These are phyloP conservation scores for Erigeron canadensis DNA, from an alignment of 129 eudicot species.

Conservation along the genomic window DNA sequence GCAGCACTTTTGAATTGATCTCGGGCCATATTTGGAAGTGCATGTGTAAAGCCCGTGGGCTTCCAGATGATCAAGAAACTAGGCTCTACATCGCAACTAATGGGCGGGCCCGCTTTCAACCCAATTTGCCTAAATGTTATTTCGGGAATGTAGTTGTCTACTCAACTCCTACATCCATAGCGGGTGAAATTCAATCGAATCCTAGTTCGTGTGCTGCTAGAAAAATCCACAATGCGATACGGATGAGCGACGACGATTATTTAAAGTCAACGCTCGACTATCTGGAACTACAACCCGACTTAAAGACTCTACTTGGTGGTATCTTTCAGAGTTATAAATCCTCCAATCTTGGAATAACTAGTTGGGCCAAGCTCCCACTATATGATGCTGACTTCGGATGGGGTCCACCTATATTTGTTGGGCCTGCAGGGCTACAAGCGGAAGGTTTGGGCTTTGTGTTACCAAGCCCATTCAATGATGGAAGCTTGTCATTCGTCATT, in stretches of 20 bases:
- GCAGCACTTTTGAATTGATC: too few species aligned
- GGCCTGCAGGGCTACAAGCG: too few species aligned
- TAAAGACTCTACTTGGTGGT: too few species aligned
- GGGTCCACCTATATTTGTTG: too few species aligned
- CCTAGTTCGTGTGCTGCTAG: background rate
- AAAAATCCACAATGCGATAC: background rate
- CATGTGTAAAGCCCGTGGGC: background rate
- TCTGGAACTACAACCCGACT: conserved; percentile 10
- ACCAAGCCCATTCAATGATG: too few species aligned
- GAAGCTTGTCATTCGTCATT: too few species aligned
- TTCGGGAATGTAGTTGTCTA: background rate
- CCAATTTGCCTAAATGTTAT: background rate
- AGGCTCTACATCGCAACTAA: background rate
- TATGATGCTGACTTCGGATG: too few species aligned
- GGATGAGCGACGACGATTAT: background rate
- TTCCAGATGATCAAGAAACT: background rate
- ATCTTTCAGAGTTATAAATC: too few species aligned
- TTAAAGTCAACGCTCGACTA: background rate
- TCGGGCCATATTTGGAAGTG: conserved; percentile 13
- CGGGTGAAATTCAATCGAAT: background rate
- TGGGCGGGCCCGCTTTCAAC: background rate
- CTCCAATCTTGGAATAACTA: too few species aligned
- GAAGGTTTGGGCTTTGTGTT: too few species aligned
- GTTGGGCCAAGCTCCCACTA: too few species aligned
- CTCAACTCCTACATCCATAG: background rate